A percentile compares a stretch with the other conserved stretches of the same genome.
These are phyloP conservation scores for Emericellopsis cladophorae DNA, from an alignment of 2,329 filamentous ascomycete genomes.

Conservation along the genomic window DNA sequence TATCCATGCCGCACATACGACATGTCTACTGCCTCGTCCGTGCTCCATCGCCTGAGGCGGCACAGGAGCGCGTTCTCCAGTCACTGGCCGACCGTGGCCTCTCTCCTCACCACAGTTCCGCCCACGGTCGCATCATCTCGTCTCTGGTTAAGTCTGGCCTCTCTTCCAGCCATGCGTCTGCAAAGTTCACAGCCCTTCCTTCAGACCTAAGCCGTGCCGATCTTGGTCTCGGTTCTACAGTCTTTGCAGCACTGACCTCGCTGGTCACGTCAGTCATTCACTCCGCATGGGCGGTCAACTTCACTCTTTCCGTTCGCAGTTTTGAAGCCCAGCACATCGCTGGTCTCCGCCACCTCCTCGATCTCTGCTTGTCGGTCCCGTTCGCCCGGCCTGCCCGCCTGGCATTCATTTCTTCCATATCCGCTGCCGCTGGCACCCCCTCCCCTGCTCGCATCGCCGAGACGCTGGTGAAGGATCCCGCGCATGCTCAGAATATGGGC, in stretches of 20 bases:
- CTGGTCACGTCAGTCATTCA: slow-evolving; percentile 31
- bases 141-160: slow-evolving; percentile 18
- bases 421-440: slow-evolving; percentile 24
- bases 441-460: slow-evolving; percentile 22
- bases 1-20: slow-evolving; percentile 42
- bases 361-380: slow-evolving; percentile 21
- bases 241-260: slow-evolving; percentile 12
- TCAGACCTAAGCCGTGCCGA: slow-evolving; percentile 24
- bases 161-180: slow-evolving; percentile 3
- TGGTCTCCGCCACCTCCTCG: slow-evolving; percentile 30
- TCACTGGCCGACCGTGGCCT: slow-evolving; percentile 19
- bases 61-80: slow-evolving; percentile 14
- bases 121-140: slow-evolving; percentile 9
- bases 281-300: slow-evolving; percentile 42
- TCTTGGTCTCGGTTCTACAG: slow-evolving; percentile 21
- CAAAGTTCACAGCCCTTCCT: slow-evolving; percentile 23
- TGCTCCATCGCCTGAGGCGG: slow-evolving; percentile 20
- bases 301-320: slow-evolving; percentile 32
- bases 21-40: slow-evolving; percentile 36
- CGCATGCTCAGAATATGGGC: slow-evolving; percentile 33
- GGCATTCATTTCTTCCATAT: slow-evolving; percentile 38
- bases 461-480: slow-evolving; percentile 16
- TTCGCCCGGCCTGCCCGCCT: slow-evolving; percentile 21
- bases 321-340: slow-evolving; percentile 33
- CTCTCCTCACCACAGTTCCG: too few relatives aligned